Evolutionary conservation across 23 red algal genomes (phyloP).

Genomic region (Rhodosorus marinus): DNA sequence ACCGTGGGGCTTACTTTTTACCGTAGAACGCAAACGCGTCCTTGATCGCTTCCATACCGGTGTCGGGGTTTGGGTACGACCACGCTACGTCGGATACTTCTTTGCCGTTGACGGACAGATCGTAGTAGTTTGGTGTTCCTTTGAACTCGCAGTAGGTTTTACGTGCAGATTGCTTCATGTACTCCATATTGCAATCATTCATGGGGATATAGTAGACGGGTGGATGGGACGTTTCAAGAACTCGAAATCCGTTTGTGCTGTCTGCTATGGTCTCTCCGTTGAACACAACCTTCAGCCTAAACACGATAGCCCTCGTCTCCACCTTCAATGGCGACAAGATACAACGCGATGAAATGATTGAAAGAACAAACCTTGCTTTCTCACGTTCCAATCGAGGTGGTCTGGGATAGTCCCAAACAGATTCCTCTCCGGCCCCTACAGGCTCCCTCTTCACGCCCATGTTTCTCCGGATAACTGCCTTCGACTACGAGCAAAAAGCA

Average conservation of each 20-base stretch:
- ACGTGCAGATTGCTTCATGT: constrained; percentile 6
- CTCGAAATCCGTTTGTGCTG: constrained; percentile 6
- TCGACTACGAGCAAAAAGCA: too few species aligned
- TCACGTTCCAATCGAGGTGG: constrained; percentile 24
- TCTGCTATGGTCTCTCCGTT: constrained; percentile 10
- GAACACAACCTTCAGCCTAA: constrained; percentile 8
- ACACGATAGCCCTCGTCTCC: too few species aligned
- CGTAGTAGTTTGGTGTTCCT: constrained; percentile 3
- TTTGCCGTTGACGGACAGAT: background rate
- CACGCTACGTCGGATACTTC: constrained; percentile 8
- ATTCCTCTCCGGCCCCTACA: constrained; percentile 1
- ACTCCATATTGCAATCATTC: constrained; percentile 4
- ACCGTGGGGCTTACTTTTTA: constrained; percentile 4
- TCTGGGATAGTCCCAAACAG: constrained; percentile 19
- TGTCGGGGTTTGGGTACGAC: constrained; percentile 15
- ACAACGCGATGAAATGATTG: background rate
- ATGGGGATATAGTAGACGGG: constrained; percentile 24
- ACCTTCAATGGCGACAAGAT: too few species aligned
- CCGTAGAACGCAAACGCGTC: background rate
- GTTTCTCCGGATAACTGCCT: too few species aligned
- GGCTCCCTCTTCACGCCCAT: background rate
- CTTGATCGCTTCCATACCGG: too few species aligned
- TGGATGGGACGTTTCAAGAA: constrained; percentile 23
- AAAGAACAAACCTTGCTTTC: too few species aligned
- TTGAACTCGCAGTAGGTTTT: constrained; percentile 34